Percentiles rank a stretch among this genome's conserved stretches.
phyloP scores from a whole-genome alignment of 495 filamentous ascomycete genomes.

The Achaetomiella virescens region DNA sequence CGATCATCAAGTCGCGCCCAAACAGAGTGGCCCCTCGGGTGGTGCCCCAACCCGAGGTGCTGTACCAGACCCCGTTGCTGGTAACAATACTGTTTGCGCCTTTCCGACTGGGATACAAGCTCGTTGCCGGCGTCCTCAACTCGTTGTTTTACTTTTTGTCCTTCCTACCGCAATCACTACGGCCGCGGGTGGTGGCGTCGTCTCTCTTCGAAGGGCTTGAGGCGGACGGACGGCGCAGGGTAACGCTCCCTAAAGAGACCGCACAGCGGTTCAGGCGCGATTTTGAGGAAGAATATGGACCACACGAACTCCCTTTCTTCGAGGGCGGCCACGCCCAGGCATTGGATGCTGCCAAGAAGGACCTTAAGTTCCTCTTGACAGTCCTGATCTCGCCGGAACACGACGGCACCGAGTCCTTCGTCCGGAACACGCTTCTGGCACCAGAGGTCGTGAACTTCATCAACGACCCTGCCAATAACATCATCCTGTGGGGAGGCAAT shows the following conservation, averaged over 20 bases:
- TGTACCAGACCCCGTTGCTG: constrained; percentile 63
- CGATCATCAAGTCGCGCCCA: constrained; percentile 26
- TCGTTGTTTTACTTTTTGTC: constrained; percentile 71
- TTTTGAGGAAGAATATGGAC: constrained; percentile 88
- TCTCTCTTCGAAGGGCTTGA: constrained; percentile 49
- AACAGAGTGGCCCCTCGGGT: constrained; percentile 69
- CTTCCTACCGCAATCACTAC: constrained; percentile 37
- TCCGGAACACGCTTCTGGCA: constrained; percentile 71
- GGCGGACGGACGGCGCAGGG: constrained; percentile 60
- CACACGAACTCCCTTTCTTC: constrained; percentile 61
- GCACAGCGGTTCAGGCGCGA: constrained; percentile 82
- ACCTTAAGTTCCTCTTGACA: constrained; percentile 84
- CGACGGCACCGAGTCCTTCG: constrained; percentile 81
- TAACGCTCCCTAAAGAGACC: constrained; percentile 76
- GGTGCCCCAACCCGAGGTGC: constrained; percentile 62
- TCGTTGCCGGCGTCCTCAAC: constrained; percentile 61
- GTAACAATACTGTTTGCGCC: constrained; percentile 74
- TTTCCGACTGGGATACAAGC: constrained; percentile 66
- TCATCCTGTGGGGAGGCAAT: constrained; percentile 86
- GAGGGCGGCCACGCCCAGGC: constrained; percentile 88
- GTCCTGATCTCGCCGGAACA: constrained; percentile 86
- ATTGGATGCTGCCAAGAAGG: constrained; percentile 77
- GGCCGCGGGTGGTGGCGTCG: constrained; percentile 58
- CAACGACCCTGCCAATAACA: constrained; percentile 62
- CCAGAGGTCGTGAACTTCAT: constrained; percentile 67